Base-by-base conservation (phyloP, 1,284 basidiomycete species). In the Puccinia horiana region DNA sequence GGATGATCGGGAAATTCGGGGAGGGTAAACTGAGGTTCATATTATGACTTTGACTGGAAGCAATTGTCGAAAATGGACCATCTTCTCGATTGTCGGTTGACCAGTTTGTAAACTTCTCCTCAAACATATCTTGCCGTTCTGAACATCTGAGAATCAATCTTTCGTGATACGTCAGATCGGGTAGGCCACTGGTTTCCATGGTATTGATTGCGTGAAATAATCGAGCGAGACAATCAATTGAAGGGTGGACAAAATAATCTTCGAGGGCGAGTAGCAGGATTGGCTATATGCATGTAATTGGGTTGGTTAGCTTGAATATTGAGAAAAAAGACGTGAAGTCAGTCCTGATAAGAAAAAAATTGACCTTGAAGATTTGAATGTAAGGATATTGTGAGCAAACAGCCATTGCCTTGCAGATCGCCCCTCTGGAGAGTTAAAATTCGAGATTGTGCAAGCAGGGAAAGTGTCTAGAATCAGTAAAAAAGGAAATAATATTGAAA, bases 301-400 rank as follows among this genome's bases (percentile, higher is more conserved):
- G n/a, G n/a, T n/a, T 72, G 12, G 11, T 69, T 72, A 9, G 16
- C 11, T 26, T 58, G 32, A 35, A 35, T 16, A 18, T 35, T 63
- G 58, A 18, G 58, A 52, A 61, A 44, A 23, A 49, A 32, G 26
- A 44, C 12, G 73, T n/a, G 20, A 72, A 29, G 29, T 47, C 61
- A 44, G 23, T 16, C 35, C 14, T 52, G 26, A 87, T 14, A 23
- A 47, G 32, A 32, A 70, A 44, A n/a, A n/a, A 5, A 35, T 89
- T 84, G 83, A 93, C 94, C 90, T 98, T 98, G 91, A 97, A 99
- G 85, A 98, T 94, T 85, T 98, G 94, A 83, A 99, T 95, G 87
- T 94, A 98, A 0, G 97, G 95, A 88, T 96, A 93, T 37, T 93
- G 91, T 0, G 95, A 96, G 86, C 94, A 97, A 84, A 99, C 94